Evolutionary conservation across 2,329 filamentous ascomycete genomes (phyloP).

Genomic region (Ophiocordyceps polyrhachis-furcata): DNA sequence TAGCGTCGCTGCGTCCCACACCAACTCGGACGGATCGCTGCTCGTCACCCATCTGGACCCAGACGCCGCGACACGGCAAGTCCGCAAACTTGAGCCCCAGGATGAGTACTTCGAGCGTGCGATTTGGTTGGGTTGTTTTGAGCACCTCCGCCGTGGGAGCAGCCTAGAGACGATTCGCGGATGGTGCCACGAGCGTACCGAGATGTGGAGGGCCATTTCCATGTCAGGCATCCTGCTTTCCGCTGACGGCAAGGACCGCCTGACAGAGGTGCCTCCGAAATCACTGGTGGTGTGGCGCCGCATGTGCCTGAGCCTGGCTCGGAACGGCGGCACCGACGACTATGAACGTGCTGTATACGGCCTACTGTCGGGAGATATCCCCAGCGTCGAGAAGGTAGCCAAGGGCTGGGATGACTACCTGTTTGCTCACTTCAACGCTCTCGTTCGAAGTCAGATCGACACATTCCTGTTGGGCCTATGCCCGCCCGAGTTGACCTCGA

Average conservation of each 20-base stretch:
- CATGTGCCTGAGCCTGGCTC: constrained; percentile 54
- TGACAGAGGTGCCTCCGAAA: constrained; percentile 16
- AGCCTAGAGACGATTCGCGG: constrained; percentile 55
- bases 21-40: constrained; percentile 40
- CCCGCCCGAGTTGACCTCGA: constrained; percentile 31
- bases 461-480: constrained; percentile 41
- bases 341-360: constrained; percentile 86
- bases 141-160: constrained; percentile 74
- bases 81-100: constrained; percentile 54
- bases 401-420: constrained; percentile 71
- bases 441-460: constrained; percentile 65
- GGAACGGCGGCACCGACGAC: constrained; percentile 49
- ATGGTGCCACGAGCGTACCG: constrained; percentile 72
- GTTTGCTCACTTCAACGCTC: constrained; percentile 75
- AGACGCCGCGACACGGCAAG: constrained; percentile 69
- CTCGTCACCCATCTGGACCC: constrained; percentile 82
- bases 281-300: constrained; percentile 53
- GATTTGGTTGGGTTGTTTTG: constrained; percentile 87
- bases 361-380: constrained; percentile 67
- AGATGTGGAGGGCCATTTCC: constrained; percentile 75
- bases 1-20: constrained; percentile 33
- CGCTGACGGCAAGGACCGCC: constrained; percentile 23
- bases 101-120: constrained; percentile 81
- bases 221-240: constrained; percentile 54
- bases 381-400: constrained; percentile 59